These are phyloP conservation scores for Chamaenerion angustifolium DNA, from an alignment of 345 rosid species.

Conservation along the genomic window DNA sequence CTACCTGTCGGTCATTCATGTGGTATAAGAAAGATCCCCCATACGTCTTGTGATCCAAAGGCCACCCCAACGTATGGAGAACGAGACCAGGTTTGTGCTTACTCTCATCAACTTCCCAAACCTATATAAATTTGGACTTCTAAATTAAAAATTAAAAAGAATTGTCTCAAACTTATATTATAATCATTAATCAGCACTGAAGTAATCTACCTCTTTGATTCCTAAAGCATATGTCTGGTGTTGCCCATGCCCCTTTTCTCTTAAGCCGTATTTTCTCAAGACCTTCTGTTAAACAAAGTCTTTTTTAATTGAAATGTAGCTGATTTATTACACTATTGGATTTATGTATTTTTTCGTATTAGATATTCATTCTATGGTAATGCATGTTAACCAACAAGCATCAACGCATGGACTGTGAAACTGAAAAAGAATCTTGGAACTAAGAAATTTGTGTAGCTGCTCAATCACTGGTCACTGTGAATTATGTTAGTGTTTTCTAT, in stretches of 20 bases:
- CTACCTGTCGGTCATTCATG: constrained; percentile 81
- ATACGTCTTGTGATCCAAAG: constrained; percentile 75
- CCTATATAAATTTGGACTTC: constrained; percentile 30
- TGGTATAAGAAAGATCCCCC: constrained; percentile 96
- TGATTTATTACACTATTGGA: too few relatives aligned
- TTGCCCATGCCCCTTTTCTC: constrained; percentile 72
- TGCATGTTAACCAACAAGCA: too few relatives aligned
- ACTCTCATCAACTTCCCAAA: constrained; percentile 84
- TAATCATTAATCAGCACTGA: constrained; percentile 6
- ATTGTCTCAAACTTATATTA: not conserved
- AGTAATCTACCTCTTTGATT: constrained; percentile 61
- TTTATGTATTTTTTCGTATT: too few relatives aligned
- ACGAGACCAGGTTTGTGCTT: constrained; percentile 80
- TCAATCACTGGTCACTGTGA: too few relatives aligned
- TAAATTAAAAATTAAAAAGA: constrained; percentile 2
- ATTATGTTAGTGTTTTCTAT: too few relatives aligned
- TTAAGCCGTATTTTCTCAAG: constrained; percentile 49
- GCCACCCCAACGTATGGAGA: constrained; percentile 89
- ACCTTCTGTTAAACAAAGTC: constrained; percentile 31
- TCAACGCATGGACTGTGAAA: too few relatives aligned
- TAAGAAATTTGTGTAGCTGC: too few relatives aligned
- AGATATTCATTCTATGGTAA: too few relatives aligned
- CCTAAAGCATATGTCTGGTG: constrained; percentile 97
- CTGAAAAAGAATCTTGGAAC: too few relatives aligned
- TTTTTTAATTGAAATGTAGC: too few relatives aligned